Percentiles rank a stretch among this genome's conserved stretches.
Conservation (phyloP, 1,284 basidiomycete genomes). For the Malassezia pachydermatis region DNA sequence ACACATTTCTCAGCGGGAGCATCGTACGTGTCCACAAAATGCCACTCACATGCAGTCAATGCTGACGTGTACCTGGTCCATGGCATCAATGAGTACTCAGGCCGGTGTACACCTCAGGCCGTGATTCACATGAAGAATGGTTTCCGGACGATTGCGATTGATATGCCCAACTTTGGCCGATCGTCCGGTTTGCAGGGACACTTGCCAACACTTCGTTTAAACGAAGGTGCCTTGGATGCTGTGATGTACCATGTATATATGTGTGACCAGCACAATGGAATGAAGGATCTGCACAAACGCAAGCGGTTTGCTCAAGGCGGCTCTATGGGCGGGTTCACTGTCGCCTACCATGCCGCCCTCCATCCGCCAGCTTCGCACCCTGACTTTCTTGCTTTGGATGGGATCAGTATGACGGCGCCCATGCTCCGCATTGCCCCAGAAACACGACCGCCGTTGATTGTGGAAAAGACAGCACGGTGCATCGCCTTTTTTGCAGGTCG, state of each 20-base stretch:
- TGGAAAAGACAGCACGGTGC: conserved; percentile 48
- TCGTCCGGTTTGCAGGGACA: conserved; percentile 51
- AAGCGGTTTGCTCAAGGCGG: conserved; percentile 50
- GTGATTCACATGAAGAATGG: conserved; percentile 50
- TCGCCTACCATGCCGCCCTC: conserved; percentile 43
- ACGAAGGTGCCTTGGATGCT: conserved; percentile 51
- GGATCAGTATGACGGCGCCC: conserved; percentile 50
- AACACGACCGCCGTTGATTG: conserved; percentile 48
- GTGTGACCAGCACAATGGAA: conserved; percentile 22
- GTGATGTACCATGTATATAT: conserved; percentile 50
- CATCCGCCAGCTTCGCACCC: conserved; percentile 31
- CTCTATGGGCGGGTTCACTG: conserved; percentile 49
- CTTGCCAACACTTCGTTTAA: conserved; percentile 49
- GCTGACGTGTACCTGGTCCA: conserved; percentile 37
- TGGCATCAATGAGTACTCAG: conserved; percentile 43
- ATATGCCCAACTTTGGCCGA: conserved; percentile 51
- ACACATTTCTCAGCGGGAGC: conserved; percentile 19
- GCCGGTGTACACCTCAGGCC: conserved; percentile 46
- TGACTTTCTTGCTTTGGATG: conserved; percentile 27
- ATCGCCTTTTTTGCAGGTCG: conserved; percentile 48
- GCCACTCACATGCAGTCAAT: conserved; percentile 13
- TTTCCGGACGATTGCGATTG: conserved; percentile 52
- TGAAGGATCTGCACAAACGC: conserved; percentile 20
- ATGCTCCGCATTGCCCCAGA: conserved; percentile 50
- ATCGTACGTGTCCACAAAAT: conserved; percentile 4